Percentiles rank a stretch among this genome's conserved stretches.
phyloP scores from a whole-genome alignment of 768 basidiomycete species.

The Rhizopogon vulgaris region DNA sequence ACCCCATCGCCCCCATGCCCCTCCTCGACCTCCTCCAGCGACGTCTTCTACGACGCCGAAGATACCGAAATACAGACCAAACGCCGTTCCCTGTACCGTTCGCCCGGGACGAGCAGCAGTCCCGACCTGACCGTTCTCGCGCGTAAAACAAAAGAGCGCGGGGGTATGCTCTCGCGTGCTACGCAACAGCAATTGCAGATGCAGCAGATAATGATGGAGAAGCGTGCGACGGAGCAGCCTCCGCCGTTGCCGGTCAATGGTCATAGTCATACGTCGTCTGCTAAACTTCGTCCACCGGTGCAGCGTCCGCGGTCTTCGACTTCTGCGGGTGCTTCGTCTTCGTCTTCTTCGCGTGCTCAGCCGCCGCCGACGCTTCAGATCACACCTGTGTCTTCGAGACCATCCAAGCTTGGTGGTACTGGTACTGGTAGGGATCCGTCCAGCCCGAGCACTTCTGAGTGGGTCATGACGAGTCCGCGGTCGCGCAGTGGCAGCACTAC shows the following conservation, averaged over 20 bases:
- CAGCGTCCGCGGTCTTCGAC: constrained; percentile 40
- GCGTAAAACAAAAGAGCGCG: constrained; percentile 73
- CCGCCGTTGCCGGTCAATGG: constrained; percentile 37
- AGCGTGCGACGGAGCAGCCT: constrained; percentile 28
- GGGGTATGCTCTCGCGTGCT: constrained; percentile 33
- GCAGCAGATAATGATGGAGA: constrained; percentile 28
- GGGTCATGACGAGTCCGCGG: constrained; percentile 43
- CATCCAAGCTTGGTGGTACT: constrained; percentile 7
- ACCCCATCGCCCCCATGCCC: constrained; percentile 19
- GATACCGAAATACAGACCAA: constrained; percentile 66
- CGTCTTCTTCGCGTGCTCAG: constrained; percentile 13
- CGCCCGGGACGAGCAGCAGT: constrained; percentile 83
- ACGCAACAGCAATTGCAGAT: constrained; percentile 27
- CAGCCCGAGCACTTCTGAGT: constrained; percentile 36
- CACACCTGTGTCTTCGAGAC: constrained; percentile 23
- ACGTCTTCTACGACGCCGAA: constrained; percentile 59
- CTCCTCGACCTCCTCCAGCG: constrained; percentile 50
- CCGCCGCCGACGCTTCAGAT: constrained; percentile 31
- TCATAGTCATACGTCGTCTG: constrained; percentile 4
- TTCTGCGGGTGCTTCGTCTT: constrained; percentile 24
- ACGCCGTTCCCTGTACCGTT: constrained; percentile 81
- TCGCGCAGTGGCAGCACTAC: constrained; percentile 33
- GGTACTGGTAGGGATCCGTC: constrained; percentile 18
- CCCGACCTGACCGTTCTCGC: constrained; percentile 88
- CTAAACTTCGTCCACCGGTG: constrained; percentile 22